Evolutionary conservation across 108 stramenopile species (phyloP).

Genomic region (Cylindrotheca fusiformis): DNA sequence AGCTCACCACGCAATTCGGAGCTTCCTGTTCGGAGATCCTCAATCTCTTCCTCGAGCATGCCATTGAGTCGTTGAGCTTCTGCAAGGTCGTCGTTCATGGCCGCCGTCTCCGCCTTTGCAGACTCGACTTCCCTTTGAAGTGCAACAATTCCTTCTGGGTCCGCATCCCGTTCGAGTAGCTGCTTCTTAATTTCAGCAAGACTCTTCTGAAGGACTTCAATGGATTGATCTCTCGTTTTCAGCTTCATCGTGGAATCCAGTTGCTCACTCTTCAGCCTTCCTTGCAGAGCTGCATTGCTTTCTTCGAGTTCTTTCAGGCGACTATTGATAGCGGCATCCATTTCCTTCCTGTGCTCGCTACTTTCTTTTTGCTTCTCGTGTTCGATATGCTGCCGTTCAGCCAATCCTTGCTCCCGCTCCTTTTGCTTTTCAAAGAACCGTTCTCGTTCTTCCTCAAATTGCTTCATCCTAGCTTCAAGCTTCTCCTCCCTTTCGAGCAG

Average conservation of each 20-base stretch:
- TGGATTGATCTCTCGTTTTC: slow-evolving; percentile 16
- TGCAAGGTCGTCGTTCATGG: slow-evolving; percentile 9
- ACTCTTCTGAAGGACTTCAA: slow-evolving; percentile 15
- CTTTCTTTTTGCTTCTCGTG: slow-evolving; percentile 7
- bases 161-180: slow-evolving; percentile 5
- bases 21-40: slow-evolving; percentile 10
- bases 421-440: slow-evolving; percentile 12
- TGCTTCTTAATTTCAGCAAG: slow-evolving; percentile 8
- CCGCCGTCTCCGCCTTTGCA: slow-evolving; percentile 1
- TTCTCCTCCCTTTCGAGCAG: slow-evolving; percentile 22
- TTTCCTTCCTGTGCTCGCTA: background rate
- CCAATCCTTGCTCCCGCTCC: slow-evolving; percentile 14
- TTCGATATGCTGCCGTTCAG: slow-evolving; percentile 5
- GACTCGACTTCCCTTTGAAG: slow-evolving; percentile 26
- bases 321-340: slow-evolving; percentile 15
- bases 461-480: slow-evolving; percentile 18
- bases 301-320: slow-evolving; percentile 14
- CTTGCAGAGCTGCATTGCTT: slow-evolving; percentile 22
- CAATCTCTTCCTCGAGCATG: slow-evolving; percentile 13
- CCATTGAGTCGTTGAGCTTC: slow-evolving; percentile 15
- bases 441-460: slow-evolving; percentile 25
- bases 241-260: slow-evolving; percentile 23
- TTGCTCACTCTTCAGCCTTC: slow-evolving; percentile 34
- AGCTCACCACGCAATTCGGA: slow-evolving; percentile 9
- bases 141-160: slow-evolving; percentile 5